Base-by-base conservation (phyloP, 129 eudicot species). In the Pittosporum tobira region DNA sequence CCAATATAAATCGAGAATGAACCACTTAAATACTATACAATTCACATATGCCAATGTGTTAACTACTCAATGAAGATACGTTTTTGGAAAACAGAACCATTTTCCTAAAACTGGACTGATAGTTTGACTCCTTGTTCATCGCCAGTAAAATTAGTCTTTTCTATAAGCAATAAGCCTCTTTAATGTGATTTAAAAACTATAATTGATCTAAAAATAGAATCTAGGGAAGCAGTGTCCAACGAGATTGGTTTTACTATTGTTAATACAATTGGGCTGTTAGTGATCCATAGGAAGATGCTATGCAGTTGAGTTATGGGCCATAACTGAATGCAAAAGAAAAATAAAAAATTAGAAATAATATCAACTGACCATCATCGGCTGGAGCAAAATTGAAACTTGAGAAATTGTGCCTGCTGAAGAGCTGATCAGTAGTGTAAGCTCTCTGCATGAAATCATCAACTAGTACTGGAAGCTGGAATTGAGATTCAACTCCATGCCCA, bases 381-480 rank as follows among this genome's bases (percentile, higher is more conserved):
- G 95, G 59, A 49, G 87, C 84, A 74, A 81, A 87, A 71, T 40
- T 71, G 73, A 76, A 87, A 70, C 77, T 77, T 1, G 81, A 68
- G 58, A 78, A 84, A 72, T 56, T 79, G 36, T 76, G 82, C 70
- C 88, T 70, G 69, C 74, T 87, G 26, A 93, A 87, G 49, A 87
- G 71, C 61, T 93, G 96, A 73, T 93, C 99, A 53, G 83, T 65
- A 4, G 99, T 34, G 61, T 79, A 85, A 11, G 91, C 67, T 68
- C 90, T 79, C 67, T 93, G 99, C 99, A 93, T 93, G 64, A 87
- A 93, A 68, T 87, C 99, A 71, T 93, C 96, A 59, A 93, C 94
- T 26, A 91, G 77, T n/a, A 93, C 80, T 3, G 99, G 99, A 71
- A 87, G 75, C 88, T 93, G 94, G 65, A 93, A 93, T 59, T 87